Conservation (phyloP, 2,329 filamentous ascomycete species). For the Penicillium sp. region DNA sequence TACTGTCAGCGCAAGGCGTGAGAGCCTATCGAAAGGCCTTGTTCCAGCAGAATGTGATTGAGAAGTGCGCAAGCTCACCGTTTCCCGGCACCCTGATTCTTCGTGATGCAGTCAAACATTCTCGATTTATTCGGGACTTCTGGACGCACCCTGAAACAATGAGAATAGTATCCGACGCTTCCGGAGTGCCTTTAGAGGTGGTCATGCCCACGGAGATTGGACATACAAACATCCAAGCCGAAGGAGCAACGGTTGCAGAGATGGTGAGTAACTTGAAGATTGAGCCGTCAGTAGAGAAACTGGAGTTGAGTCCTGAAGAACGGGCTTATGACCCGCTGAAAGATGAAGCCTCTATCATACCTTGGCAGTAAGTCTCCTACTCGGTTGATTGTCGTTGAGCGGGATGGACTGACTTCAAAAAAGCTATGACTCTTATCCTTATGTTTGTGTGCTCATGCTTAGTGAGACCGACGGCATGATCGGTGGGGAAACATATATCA, state of each 20-base stretch:
- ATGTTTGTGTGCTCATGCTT: slow-evolving; percentile 34
- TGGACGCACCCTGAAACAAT: slow-evolving; percentile 27
- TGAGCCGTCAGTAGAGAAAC: slow-evolving; percentile 16
- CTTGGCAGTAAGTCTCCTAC: slow-evolving; percentile 22
- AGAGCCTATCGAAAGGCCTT: slow-evolving; percentile 14
- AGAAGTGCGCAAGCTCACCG: slow-evolving; percentile 13
- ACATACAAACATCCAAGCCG: slow-evolving; percentile 27
- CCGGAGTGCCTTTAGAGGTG: slow-evolving; percentile 20
- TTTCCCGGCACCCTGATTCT: slow-evolving; percentile 23
- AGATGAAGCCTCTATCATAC: slow-evolving; percentile 17
- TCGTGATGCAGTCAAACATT: slow-evolving; percentile 21
- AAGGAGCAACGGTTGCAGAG: slow-evolving; percentile 15
- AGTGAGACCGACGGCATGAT: slow-evolving; percentile 28
- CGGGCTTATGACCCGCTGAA: slow-evolving; percentile 20
- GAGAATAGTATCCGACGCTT: slow-evolving; percentile 22
- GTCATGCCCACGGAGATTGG: slow-evolving; percentile 28
- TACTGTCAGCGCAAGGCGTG: slow-evolving; percentile 11
- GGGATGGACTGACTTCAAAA: not conserved
- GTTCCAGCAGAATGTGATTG: slow-evolving; percentile 10
- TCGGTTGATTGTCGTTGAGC: not conserved
- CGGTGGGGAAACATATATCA: slow-evolving; percentile 30
- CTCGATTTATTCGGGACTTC: slow-evolving; percentile 24
- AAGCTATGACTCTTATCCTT: slow-evolving; percentile 13
- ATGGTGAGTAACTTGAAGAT: slow-evolving; percentile 13
- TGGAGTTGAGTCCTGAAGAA: slow-evolving; percentile 13